Conservation (phyloP, 345 rosid species). For the Ricinus communis region DNA sequence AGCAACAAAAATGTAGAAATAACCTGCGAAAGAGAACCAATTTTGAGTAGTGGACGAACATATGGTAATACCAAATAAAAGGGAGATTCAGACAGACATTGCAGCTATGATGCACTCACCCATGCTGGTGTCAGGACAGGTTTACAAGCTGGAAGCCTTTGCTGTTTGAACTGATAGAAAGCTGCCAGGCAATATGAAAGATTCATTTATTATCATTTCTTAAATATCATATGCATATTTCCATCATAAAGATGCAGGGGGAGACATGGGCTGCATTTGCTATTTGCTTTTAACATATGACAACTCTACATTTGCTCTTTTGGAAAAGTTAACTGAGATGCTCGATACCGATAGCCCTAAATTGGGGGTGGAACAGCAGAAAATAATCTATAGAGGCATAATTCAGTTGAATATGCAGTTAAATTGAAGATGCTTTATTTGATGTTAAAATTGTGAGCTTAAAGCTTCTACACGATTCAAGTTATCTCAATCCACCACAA, state of each 20-base stretch:
- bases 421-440: background rate
- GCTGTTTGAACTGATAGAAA: conserved; percentile 65
- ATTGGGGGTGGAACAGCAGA: too few species aligned
- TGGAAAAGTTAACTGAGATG: too few species aligned
- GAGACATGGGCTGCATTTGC: too few species aligned
- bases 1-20: conserved; percentile 48
- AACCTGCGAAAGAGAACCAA: conserved; percentile 43
- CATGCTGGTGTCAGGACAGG: conserved; percentile 73
- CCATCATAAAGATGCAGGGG: too few species aligned
- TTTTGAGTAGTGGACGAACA: conserved; percentile 8
- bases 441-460: background rate
- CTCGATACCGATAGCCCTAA: too few species aligned
- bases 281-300: too few species aligned
- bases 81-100: background rate
- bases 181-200: conserved; percentile 39
- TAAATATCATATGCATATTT: too few species aligned
- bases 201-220: too few species aligned
- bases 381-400: too few species aligned
- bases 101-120: conserved; percentile 44
- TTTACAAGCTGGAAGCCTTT: conserved; percentile 83
- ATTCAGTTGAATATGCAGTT: too few species aligned
- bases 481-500: too few species aligned
- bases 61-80: background rate
- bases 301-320: too few species aligned
- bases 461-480: background rate